These are phyloP conservation scores for Giardia muris DNA, from an alignment of 208 protist genomes.

Conservation along the genomic window DNA sequence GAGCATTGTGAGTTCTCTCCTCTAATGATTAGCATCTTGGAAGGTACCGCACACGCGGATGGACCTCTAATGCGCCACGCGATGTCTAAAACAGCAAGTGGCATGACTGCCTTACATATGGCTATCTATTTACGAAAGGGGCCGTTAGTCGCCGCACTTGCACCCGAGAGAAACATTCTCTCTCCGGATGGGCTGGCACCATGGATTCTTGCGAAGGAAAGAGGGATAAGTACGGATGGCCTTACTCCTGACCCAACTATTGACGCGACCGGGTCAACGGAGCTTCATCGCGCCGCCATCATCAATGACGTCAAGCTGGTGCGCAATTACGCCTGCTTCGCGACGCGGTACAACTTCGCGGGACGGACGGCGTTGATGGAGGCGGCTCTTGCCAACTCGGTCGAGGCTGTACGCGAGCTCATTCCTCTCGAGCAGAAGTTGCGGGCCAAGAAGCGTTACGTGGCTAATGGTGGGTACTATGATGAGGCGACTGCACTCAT, in stretches of 20 bases:
- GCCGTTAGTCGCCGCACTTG: neutral
- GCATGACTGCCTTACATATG: neutral
- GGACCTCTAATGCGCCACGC: neutral
- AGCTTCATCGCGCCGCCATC: neutral
- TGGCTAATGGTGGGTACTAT: neutral
- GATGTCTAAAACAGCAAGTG: neutral
- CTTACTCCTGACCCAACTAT: neutral
- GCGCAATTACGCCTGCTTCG: neutral
- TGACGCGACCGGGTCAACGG: neutral
- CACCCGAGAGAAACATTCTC: neutral
- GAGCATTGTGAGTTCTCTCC: neutral
- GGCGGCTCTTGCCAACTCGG: neutral
- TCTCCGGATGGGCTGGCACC: neutral
- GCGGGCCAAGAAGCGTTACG: neutral
- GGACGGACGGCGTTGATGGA: neutral
- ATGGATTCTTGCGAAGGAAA: neutral
- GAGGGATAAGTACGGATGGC: neutral
- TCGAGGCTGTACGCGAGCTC: neutral
- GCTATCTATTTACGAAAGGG: neutral
- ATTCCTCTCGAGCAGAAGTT: neutral
- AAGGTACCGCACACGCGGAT: neutral
- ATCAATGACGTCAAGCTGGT: neutral
- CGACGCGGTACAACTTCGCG: neutral
- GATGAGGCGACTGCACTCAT: neutral
- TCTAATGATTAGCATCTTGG: neutral